phyloP scores from a whole-genome alignment of 495 filamentous ascomycete species.

The Cercophora samala region DNA sequence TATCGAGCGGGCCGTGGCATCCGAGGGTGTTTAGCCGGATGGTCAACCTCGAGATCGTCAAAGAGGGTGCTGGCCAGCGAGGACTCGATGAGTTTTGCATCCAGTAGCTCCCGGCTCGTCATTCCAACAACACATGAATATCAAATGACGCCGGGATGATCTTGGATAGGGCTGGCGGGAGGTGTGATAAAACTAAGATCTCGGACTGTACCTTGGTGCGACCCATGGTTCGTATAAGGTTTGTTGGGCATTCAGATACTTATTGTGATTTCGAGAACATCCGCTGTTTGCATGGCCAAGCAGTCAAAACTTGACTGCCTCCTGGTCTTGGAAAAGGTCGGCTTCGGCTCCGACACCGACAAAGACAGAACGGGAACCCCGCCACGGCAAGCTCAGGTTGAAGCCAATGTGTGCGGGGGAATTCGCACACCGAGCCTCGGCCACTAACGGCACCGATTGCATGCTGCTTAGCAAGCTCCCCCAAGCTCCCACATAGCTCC shows the following conservation, averaged over 20 bases:
- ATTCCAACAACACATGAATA: not conserved
- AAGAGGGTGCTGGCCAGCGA: not conserved
- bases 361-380: not conserved
- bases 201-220: not conserved
- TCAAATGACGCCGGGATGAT: not conserved
- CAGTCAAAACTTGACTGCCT: not conserved
- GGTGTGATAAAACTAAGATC: not conserved
- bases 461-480: constrained; percentile 6
- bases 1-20: constrained; percentile 5
- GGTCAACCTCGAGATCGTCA: not conserved
- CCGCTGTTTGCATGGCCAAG: not conserved
- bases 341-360: not conserved
- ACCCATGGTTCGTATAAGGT: too few species aligned
- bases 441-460: not conserved
- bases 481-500: not conserved
- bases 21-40: constrained; percentile 9
- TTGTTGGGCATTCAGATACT: not conserved
- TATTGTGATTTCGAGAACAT: not conserved
- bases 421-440: not conserved
- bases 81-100: not conserved
- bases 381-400: not conserved
- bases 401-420: not conserved
- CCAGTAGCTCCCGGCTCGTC: not conserved
- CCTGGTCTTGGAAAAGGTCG: not conserved
- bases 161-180: too few species aligned